Conservation (phyloP, 1,284 basidiomycete species). For the Malassezia caprae region DNA sequence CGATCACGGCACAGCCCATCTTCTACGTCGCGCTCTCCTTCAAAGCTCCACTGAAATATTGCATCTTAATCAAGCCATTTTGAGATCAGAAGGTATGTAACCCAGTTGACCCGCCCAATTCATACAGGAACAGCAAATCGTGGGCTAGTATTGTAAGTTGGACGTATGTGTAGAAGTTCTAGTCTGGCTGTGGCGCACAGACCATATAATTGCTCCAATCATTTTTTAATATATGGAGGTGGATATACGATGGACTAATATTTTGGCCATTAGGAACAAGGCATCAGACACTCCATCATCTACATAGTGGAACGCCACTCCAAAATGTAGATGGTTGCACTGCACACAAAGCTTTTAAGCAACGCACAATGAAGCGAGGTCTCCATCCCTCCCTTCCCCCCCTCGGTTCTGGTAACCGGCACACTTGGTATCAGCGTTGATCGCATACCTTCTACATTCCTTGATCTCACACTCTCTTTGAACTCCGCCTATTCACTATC, state of each 20-base stretch:
- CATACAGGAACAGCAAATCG: not conserved
- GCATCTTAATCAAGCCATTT: constrained; percentile 60
- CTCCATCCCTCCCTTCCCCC: not conserved
- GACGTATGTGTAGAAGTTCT: not conserved
- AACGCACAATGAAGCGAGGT: not conserved
- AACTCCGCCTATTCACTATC: not conserved
- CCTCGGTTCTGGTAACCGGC: constrained; percentile 18
- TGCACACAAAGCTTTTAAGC: not conserved
- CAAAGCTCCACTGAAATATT: constrained; percentile 71
- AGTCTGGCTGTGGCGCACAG: not conserved
- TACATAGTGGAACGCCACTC: not conserved
- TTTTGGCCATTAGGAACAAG: not conserved
- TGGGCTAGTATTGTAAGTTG: not conserved
- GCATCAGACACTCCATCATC: not conserved
- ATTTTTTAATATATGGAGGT: not conserved
- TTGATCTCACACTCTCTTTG: not conserved
- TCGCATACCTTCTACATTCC: constrained; percentile 6
- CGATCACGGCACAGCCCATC: constrained; percentile 64
- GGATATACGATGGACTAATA: not conserved
- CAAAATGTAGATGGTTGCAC: not conserved
- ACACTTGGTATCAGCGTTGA: constrained; percentile 16
- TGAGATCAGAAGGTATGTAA: constrained; percentile 54
- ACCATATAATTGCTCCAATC: not conserved
- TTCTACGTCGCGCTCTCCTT: constrained; percentile 68
- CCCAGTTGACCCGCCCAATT: not conserved